Evolutionary conservation across 148 eudicot genomes (phyloP).

Genomic region (Salicornia ramosissima): DNA sequence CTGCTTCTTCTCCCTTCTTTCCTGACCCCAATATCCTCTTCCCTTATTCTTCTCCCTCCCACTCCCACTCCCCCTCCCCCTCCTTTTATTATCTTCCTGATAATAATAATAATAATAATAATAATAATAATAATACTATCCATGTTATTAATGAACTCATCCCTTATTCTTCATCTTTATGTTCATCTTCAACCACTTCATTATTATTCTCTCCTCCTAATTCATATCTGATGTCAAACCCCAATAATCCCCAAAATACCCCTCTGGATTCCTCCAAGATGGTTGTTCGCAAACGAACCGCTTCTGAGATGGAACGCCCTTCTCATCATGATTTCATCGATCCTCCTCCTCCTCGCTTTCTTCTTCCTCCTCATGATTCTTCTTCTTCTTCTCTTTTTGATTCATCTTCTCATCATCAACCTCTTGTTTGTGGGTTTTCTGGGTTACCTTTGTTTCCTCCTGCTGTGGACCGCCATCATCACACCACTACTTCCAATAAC

Average conservation of each 20-base stretch:
- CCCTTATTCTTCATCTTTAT: too few relatives aligned
- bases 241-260: background rate
- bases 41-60: constrained; percentile 1
- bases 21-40: constrained; percentile 30
- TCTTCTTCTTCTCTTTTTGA: too few relatives aligned
- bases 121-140: too few relatives aligned
- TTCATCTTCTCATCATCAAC: background rate
- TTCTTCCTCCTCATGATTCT: too few relatives aligned
- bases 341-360: too few relatives aligned
- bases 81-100: background rate
- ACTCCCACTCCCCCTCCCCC: too few relatives aligned
- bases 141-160: too few relatives aligned
- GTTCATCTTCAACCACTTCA: background rate
- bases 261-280: constrained; percentile 20
- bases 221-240: constrained; percentile 12
- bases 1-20: constrained; percentile 34
- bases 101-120: too few relatives aligned
- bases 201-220: background rate
- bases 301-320: constrained; percentile 63
- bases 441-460: constrained; percentile 92
- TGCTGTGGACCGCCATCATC: background rate
- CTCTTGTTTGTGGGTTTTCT: constrained; percentile 65
- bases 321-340: background rate
- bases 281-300: constrained; percentile 67
- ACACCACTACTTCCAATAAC: background rate